Evolutionary conservation across 2,329 filamentous ascomycete species (phyloP).

Genomic region (Grosmannia serpens): DNA sequence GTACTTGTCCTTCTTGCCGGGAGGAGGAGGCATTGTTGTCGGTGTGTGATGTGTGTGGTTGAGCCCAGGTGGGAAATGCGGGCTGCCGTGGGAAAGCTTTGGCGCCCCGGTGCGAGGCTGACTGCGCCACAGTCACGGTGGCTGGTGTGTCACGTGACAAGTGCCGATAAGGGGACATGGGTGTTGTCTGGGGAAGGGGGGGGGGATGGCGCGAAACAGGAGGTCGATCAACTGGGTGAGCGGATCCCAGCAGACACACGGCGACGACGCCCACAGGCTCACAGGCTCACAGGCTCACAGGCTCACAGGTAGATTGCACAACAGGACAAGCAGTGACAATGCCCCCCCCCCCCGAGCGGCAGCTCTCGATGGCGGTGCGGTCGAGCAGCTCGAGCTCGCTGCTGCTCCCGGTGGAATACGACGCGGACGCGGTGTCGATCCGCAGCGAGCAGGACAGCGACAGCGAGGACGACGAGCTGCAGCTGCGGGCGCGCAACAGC

Average conservation of each 20-base stretch:
- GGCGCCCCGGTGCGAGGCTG: too few relatives aligned
- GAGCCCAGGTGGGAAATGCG: too few relatives aligned
- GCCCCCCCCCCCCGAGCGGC: not conserved
- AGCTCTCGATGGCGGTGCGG: not conserved
- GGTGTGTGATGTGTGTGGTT: not conserved
- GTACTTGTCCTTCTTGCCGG: constrained; percentile 6
- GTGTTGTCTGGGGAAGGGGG: too few relatives aligned
- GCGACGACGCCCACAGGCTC: not conserved
- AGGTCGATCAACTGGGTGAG: too few relatives aligned
- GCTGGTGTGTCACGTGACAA: too few relatives aligned
- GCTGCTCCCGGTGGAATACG: constrained; percentile 53
- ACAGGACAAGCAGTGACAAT: too few relatives aligned
- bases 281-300: too few relatives aligned
- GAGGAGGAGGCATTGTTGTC: not conserved
- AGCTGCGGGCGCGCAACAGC: constrained; percentile 54
- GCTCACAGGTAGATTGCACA: too few relatives aligned
- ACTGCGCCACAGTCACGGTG: too few relatives aligned
- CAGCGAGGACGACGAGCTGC: constrained; percentile 62
- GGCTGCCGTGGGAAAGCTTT: too few relatives aligned
- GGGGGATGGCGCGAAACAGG: too few relatives aligned
- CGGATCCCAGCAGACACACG: not conserved
- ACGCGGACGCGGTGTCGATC: constrained; percentile 57
- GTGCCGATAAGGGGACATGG: too few relatives aligned
- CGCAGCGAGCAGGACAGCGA: constrained; percentile 64
- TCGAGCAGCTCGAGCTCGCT: constrained; percentile 20